phyloP scores from a whole-genome alignment of 2,329 filamentous ascomycete genomes.

The Arthrobotrys sinensis region DNA sequence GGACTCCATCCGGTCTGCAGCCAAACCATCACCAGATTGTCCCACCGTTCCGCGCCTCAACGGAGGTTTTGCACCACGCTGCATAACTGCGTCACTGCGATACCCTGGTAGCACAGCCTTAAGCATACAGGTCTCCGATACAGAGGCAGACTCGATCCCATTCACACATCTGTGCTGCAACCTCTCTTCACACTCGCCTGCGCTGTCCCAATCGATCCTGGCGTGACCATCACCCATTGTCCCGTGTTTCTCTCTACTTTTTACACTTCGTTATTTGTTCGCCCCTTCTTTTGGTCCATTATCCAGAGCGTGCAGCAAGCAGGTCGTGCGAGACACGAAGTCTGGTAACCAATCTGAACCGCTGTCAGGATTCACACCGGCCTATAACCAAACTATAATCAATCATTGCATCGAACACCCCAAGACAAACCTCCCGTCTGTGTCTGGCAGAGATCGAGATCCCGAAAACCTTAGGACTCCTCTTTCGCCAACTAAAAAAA shows the following conservation, averaged over 20 bases:
- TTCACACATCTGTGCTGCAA: constrained; percentile 26
- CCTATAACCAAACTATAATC: constrained; percentile 26
- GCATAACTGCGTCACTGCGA: constrained; percentile 38
- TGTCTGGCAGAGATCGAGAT: constrained; percentile 30
- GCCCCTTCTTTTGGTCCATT: constrained; percentile 18
- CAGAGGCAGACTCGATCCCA: constrained; percentile 18
- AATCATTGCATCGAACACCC: constrained; percentile 13
- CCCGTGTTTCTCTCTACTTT: constrained; percentile 42
- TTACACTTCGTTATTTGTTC: constrained; percentile 24
- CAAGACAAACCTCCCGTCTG: constrained; percentile 20
- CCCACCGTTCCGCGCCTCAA: constrained; percentile 55
- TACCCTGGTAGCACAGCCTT: constrained; percentile 45
- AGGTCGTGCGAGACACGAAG: constrained; percentile 27
- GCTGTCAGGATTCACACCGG: constrained; percentile 23
- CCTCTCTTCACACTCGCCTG: constrained; percentile 47
- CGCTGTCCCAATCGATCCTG: constrained; percentile 55
- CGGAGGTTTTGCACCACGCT: constrained; percentile 35
- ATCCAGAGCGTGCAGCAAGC: constrained; percentile 26
- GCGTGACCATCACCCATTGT: constrained; percentile 32
- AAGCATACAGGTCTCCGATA: constrained; percentile 32
- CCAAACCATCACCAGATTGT: constrained; percentile 32
- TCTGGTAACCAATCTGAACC: constrained; percentile 31
- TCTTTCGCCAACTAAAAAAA: not conserved
- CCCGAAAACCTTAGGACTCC: constrained; percentile 25
- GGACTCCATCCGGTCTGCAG: constrained; percentile 16